Base-by-base conservation (phyloP, 192 early-diverging fungal species). In the Entomortierella parvispora region DNA sequence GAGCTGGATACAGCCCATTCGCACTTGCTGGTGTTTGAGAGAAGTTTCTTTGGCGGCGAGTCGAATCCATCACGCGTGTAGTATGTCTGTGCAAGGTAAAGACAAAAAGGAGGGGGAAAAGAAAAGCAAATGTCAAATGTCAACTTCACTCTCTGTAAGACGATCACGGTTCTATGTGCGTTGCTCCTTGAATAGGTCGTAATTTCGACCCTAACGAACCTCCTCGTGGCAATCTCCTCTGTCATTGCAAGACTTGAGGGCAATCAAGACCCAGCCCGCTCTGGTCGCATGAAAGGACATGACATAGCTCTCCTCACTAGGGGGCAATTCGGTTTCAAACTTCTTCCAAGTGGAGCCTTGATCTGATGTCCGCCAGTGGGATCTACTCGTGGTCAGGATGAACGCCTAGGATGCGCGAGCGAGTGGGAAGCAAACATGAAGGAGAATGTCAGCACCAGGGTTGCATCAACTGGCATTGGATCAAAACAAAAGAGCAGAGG, bases 51-150 rank as follows among this genome's bases (percentile, higher is more conserved):
- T 25, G 81, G 65, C 3, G 82, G 58, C 42, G 87, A 66, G 2
- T 71, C 81, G 80, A 97, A 96, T 26, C 85, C 88, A 63, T 95
- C 89, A 26, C 76, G 65, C 2, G 93, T 89, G 63, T 90, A 94
- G 37, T 80, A 90, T 14, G 77, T 77, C 86, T 87, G 59, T 14
- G 48, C 17, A 28, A 3, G 33, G 29, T 28, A 25, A 51, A 49
- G 20, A 65, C 7, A n/a, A 47, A 58, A 56, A 31, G 51, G 22
- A n/a, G 9, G 48, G 25, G 53, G 18, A 28, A 22, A 47, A 56
- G 34, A 25, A 58, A 60, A 57, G 47, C 40, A 47, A 32, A 9
- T 6, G 5, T 11, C 20, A 8, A 3, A 11, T 17, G 17, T 57
- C 42, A 25, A 25, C 28, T 0, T 56, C 20, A 4, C n/a, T 40